A percentile compares a stretch with the other conserved stretches of the same genome.
Evolutionary conservation across 1,139 yeast genomes (phyloP).

Genomic region (Kurtzmaniella quercitrusa): DNA sequence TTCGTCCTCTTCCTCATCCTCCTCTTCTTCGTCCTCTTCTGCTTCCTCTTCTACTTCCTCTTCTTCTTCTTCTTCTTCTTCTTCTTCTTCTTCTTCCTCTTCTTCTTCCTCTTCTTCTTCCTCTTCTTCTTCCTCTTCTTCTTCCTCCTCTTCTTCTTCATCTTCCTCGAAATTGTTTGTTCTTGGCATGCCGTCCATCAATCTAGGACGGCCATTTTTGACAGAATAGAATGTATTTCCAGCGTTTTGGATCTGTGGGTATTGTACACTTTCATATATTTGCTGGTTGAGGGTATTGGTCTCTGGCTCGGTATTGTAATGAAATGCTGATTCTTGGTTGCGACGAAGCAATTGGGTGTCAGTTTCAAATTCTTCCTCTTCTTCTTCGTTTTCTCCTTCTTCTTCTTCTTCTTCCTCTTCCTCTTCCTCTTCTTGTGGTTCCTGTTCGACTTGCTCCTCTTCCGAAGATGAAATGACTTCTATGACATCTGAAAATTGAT

Average conservation of each 20-base stretch:
- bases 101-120: neutral
- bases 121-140: neutral
- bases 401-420: conserved; percentile 4
- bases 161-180: neutral
- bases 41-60: conserved; percentile 6
- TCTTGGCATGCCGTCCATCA: neutral
- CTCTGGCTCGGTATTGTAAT: too few relatives aligned
- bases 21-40: conserved; percentile 6
- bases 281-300: neutral
- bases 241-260: neutral
- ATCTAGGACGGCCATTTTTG: neutral
- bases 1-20: conserved; percentile 5
- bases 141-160: neutral
- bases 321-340: too few relatives aligned
- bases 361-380: conserved; percentile 10
- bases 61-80: conserved; percentile 4
- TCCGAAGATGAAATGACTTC: conserved; percentile 10
- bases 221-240: neutral
- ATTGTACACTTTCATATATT: neutral
- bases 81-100: conserved; percentile 3
- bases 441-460: conserved; percentile 33
- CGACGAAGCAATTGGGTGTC: conserved; percentile 1
- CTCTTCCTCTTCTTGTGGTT: conserved; percentile 22
- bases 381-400: conserved; percentile 11
- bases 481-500: neutral